Evolutionary conservation across 768 basidiomycete species (phyloP), one percentile per base, ranked within the genome.

Genomic region (Suillus tomentosus): DNA sequence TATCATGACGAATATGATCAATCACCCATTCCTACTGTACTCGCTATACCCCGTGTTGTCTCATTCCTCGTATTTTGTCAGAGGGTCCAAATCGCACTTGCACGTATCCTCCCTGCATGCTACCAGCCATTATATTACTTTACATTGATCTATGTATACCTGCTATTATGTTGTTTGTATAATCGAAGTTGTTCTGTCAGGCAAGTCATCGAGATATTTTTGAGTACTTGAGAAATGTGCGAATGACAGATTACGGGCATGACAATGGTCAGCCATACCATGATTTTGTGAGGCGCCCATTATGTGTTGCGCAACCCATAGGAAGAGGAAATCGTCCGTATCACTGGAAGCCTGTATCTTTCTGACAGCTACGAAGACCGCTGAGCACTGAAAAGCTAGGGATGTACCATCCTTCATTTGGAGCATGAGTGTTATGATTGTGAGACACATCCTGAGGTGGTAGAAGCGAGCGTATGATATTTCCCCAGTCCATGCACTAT

Each of bases 131-230:
- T 2, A 50, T 68, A 74, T 73, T 69, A 64, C 61, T 39, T 51
- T 69, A 73, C 65, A 72, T 74, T 66, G 73, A 72, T 68, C 60
- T 63, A 72, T 60, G 64, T 73, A 64, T 55, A 64, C 66, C 65
- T 75, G 73, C 60, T 61, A 47, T 60, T 53, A 9, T 64, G 55
- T 40, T 67, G 65, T 67, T 68, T 73, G 54, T 37, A 56, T 57
- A 64, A 62, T 66, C 48, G 10, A 57, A 50, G 58, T 61, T 48
- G 50, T 22, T 22, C 39, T 61, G 55, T 51, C 47, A 40, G 42
- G n/a, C 11, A 48, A 34, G 19, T 19, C 34, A 27, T 61, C 13
- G 57, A 40, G n/a, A 53, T 27, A 24, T 17, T 15, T 10, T 17
- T n/a, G 37, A 40, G 14, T 27, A 27, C 14, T 27, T 19, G 3